Conservation (phyloP, 2,329 filamentous ascomycete species). For the Ramularia collo-cygni region DNA sequence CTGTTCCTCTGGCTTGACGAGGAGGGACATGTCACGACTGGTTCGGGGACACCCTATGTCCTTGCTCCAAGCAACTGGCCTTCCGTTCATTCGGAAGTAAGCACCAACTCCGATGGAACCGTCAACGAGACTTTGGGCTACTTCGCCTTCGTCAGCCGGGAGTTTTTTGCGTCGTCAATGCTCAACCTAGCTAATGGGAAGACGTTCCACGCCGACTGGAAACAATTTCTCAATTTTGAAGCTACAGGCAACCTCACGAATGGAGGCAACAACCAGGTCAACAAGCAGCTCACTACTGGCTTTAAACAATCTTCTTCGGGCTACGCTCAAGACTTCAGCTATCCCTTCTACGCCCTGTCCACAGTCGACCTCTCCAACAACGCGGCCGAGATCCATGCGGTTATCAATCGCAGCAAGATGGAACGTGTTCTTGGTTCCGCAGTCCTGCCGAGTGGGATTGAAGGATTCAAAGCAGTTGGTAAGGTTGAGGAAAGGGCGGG, state of each 20-base stretch:
- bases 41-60: slow-evolving; percentile 37
- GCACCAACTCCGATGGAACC: slow-evolving; percentile 37
- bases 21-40: slow-evolving; percentile 44
- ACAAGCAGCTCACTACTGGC: slow-evolving; percentile 47
- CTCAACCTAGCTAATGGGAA: slow-evolving; percentile 45
- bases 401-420: slow-evolving; percentile 44
- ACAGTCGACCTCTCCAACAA: slow-evolving; percentile 39
- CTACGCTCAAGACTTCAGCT: slow-evolving; percentile 45
- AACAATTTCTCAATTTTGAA: slow-evolving; percentile 50
- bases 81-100: slow-evolving; percentile 40
- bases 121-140: slow-evolving; percentile 50
- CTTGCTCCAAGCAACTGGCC: slow-evolving; percentile 47
- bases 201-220: slow-evolving; percentile 46
- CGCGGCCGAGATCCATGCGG: slow-evolving; percentile 41
- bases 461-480: slow-evolving; percentile 42
- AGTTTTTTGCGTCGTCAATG: slow-evolving; percentile 47
- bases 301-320: slow-evolving; percentile 34
- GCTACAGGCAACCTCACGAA: slow-evolving; percentile 51
- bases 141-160: slow-evolving; percentile 49
- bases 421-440: slow-evolving; percentile 40
- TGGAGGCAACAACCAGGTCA: slow-evolving; percentile 49
- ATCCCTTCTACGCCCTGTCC: slow-evolving; percentile 55
- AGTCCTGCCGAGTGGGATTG: slow-evolving; percentile 55
- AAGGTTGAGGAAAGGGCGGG: slow-evolving; percentile 19
- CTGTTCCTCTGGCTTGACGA: slow-evolving; percentile 68